Evolutionary conservation across 2,329 filamentous ascomycete species (phyloP).

Genomic region (Colletotrichum siamense): DNA sequence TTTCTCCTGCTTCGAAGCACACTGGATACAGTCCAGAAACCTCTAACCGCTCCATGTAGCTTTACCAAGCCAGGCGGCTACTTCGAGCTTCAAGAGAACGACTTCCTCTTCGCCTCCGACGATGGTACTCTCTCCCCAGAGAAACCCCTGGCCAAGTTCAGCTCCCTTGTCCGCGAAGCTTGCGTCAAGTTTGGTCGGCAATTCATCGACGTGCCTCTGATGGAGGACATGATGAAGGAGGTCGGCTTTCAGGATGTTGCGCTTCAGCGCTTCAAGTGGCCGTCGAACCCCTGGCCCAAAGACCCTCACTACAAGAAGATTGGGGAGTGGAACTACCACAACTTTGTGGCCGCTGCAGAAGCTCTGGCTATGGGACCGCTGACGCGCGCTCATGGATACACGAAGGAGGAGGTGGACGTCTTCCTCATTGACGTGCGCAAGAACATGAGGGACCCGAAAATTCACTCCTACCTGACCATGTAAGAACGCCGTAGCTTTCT

Average conservation of each 20-base stretch:
- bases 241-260: constrained; percentile 35
- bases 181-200: constrained; percentile 29
- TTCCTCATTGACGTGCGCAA: constrained; percentile 34
- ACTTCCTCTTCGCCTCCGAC: constrained; percentile 41
- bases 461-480: constrained; percentile 35
- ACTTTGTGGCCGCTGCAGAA: constrained; percentile 34
- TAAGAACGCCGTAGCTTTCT: constrained; percentile 7
- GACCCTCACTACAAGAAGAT: constrained; percentile 33
- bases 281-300: constrained; percentile 35
- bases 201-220: constrained; percentile 20
- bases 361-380: constrained; percentile 38
- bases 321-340: constrained; percentile 28
- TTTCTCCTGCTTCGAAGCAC: background rate
- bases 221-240: constrained; percentile 27
- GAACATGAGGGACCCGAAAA: constrained; percentile 30
- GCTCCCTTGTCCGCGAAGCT: background rate
- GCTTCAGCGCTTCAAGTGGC: constrained; percentile 32
- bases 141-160: constrained; percentile 27
- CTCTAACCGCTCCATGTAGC: background rate
- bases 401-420: constrained; percentile 32
- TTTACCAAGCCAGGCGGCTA: constrained; percentile 56
- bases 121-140: constrained; percentile 39
- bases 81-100: constrained; percentile 48
- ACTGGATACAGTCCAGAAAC: background rate
- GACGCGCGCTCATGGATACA: constrained; percentile 32